Base-by-base conservation (phyloP, 169 alveolate genomes). In the Plasmodium vivax region DNA sequence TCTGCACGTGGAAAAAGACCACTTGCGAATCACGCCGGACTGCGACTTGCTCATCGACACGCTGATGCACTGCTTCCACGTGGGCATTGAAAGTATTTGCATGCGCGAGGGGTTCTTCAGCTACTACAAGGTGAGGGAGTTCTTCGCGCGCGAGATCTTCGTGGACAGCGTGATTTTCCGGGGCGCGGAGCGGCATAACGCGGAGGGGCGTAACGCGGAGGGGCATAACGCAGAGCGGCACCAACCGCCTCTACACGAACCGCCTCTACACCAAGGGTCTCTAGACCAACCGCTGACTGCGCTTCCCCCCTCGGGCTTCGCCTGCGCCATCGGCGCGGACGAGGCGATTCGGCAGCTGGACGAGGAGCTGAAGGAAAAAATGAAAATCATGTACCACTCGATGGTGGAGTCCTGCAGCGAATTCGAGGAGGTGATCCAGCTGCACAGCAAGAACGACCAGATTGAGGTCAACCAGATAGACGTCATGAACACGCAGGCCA, bases 391-490 rank as follows among this genome's bases (percentile, higher is more conserved):
- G 27, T 87, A 87, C 16, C 16, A 45, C 81, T 8, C 56, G 8
- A 87, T 87, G 93, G 82, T 75, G 10, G 88, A 71, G 8, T 47
- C 83, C 5, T 87, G 93, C 16, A 34, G 81, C 12, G 93, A 56
- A n/a, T 87, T 87, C 7, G 68, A 41, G 14, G 19, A 54, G 23
- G 58, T 87, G 2, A 74, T 87, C 8, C 14, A n/a, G 14, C 41
- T 79, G 27, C 75, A 87, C 16, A 87, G 51, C 32, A 87, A 87
- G 41, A 75, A 87, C 56, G 82, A 74, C 12, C 32, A 77, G 27
- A 75, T 87, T 27, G 34, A 87, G 4, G 71, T 87, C 16, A 72
- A 87, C 41, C 27, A 87, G n/a, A 51, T 87, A 54, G 80, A 87
- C 19, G 77, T 87, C 4, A 87, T 87, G 93, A 85, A 87, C 36